phyloP scores from a whole-genome alignment of 306 rosid species.

The Cicer arietinum region DNA sequence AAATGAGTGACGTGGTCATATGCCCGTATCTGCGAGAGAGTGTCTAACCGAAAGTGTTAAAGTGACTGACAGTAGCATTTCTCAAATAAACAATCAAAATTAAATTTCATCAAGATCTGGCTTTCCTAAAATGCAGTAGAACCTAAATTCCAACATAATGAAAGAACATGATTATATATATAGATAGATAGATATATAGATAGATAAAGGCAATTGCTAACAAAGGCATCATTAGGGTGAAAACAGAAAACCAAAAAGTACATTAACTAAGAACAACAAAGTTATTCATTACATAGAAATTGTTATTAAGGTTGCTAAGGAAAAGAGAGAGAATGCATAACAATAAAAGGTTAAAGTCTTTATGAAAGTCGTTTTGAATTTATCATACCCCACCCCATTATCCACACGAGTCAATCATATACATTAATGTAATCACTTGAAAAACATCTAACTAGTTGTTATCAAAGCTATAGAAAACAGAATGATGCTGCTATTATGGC shows the following conservation, averaged over 20 bases:
- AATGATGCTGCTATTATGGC: neutral
- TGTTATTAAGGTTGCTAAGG: neutral
- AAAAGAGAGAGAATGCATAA: conserved; percentile 5
- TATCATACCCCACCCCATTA: neutral
- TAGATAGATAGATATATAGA: neutral
- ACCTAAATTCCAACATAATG: conserved; percentile 19
- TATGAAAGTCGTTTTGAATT: neutral
- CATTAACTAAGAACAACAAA: conserved; percentile 22
- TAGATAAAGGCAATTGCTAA: neutral
- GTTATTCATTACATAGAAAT: neutral
- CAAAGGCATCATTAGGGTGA: neutral
- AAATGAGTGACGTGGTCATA: neutral
- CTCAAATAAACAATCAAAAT: conserved; percentile 10
- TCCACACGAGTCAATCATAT: neutral
- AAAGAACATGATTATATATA: neutral
- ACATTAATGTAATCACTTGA: neutral
- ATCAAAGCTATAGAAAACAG: neutral
- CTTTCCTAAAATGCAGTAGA: conserved; percentile 33
- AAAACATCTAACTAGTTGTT: neutral
- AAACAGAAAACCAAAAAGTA: neutral
- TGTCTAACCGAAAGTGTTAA: neutral
- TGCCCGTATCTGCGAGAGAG: neutral
- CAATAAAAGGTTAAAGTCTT: neutral
- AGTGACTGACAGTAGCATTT: neutral
- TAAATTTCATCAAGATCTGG: conserved; percentile 21